Percentiles rank a stretch among this genome's conserved stretches.
Conservation (phyloP, 2,329 filamentous ascomycete genomes). For the Colletotrichum sp. region DNA sequence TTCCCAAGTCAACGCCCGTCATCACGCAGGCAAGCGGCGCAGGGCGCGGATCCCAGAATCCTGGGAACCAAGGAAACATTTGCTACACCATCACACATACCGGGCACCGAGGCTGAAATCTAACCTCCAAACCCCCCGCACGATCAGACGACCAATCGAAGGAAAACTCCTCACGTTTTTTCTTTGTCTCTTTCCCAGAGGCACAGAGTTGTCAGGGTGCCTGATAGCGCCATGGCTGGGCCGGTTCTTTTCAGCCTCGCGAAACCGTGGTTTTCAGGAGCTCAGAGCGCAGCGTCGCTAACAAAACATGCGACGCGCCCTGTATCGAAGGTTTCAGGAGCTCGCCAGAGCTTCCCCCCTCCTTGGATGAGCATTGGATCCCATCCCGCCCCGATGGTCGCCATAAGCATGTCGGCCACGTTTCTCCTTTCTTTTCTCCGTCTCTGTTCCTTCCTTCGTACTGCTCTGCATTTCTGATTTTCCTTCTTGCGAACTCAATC, state of each 20-base stretch:
- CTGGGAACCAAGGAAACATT: not conserved
- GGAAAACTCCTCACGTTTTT: not conserved
- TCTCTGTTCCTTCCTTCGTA: not conserved
- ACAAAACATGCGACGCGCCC: conserved; percentile 29
- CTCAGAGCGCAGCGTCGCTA: conserved; percentile 10
- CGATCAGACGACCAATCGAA: not conserved
- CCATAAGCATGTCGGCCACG: conserved; percentile 3
- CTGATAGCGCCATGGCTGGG: not conserved
- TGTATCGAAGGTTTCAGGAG: conserved; percentile 30
- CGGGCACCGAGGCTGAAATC: not conserved
- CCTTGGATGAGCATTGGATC: not conserved
- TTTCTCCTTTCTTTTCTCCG: not conserved
- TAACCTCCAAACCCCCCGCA: not conserved
- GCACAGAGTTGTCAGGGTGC: not conserved
- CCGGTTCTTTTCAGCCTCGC: conserved; percentile 1
- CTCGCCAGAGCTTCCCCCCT: not conserved
- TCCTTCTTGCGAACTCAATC: not conserved
- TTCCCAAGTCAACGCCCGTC: not conserved
- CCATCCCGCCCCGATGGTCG: not conserved
- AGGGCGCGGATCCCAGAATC: not conserved
- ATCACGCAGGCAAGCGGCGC: not conserved
- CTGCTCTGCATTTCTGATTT: not conserved
- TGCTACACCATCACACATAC: not conserved
- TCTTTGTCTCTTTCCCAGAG: not conserved
- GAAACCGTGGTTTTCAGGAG: not conserved